Evolutionary conservation across 2,329 filamentous ascomycete genomes (phyloP).

Genomic region (Cryoendolithus antarcticus): DNA sequence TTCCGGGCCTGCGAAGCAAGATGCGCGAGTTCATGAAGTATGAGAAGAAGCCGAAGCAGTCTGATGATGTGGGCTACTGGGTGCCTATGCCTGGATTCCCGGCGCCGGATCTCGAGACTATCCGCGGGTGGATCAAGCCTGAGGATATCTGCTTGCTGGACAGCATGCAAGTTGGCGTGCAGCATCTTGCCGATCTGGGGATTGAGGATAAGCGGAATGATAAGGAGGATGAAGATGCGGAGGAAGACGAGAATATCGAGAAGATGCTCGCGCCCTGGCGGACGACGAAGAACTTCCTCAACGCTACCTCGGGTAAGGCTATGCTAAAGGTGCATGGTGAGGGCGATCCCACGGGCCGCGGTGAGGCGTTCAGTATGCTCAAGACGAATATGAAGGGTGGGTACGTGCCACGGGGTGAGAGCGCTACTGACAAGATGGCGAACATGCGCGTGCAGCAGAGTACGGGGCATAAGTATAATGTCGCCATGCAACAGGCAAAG

Average conservation of each 20-base stretch:
- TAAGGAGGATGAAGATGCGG: conserved; percentile 52
- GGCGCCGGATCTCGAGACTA: conserved; percentile 65
- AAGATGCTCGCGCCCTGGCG: conserved; percentile 92
- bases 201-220: conserved; percentile 54
- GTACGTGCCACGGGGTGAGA: conserved; percentile 81
- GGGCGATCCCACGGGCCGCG: conserved; percentile 85
- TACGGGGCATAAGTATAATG: conserved; percentile 93
- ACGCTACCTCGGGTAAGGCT: conserved; percentile 85
- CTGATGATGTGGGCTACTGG: conserved; percentile 63
- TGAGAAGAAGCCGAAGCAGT: conserved; percentile 77
- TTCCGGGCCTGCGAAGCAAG: conserved; percentile 92
- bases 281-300: conserved; percentile 89
- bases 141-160: conserved; percentile 92
- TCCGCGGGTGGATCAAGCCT: conserved; percentile 82
- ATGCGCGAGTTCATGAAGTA: conserved; percentile 93
- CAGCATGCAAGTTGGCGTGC: conserved; percentile 90
- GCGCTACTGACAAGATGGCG: conserved; percentile 74
- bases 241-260: conserved; percentile 60
- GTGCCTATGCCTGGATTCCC: conserved; percentile 59
- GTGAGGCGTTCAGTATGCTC: conserved; percentile 92
- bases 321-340: conserved; percentile 94
- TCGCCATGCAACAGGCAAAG: conserved; percentile 81
- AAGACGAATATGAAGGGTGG: conserved; percentile 98
- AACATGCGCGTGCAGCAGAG: conserved; percentile 56
- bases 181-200: conserved; percentile 81